phyloP scores from a whole-genome alignment of 2,329 filamentous ascomycete species.

The Trichoderma atroviride region DNA sequence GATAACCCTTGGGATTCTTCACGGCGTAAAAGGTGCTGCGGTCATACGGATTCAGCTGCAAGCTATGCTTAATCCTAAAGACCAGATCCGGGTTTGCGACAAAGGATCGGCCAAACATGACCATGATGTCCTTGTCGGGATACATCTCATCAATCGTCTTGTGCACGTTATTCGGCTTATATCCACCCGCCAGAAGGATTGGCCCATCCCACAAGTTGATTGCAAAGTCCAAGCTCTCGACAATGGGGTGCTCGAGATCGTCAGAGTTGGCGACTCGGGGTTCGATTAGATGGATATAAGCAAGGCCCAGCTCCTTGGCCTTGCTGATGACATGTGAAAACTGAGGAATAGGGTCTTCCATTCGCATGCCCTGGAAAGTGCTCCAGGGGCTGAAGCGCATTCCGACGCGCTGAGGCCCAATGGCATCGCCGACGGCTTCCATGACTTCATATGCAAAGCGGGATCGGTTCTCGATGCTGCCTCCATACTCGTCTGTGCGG shows the following conservation, averaged over 20 bases:
- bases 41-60: slow-evolving; percentile 34
- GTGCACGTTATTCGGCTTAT: slow-evolving; percentile 31
- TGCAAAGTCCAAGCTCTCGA: slow-evolving; percentile 35
- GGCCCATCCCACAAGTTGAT: slow-evolving; percentile 32
- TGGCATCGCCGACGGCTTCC: slow-evolving; percentile 43
- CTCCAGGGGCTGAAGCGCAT: slow-evolving; percentile 60
- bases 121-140: slow-evolving; percentile 29
- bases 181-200: slow-evolving; percentile 36
- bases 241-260: slow-evolving; percentile 29
- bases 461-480: slow-evolving; percentile 55
- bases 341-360: slow-evolving; percentile 37
- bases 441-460: slow-evolving; percentile 54
- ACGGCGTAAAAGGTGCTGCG: slow-evolving; percentile 35
- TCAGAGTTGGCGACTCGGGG: neutral
- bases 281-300: neutral
- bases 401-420: slow-evolving; percentile 54
- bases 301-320: slow-evolving; percentile 29
- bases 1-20: slow-evolving; percentile 28
- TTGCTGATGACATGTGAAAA: slow-evolving; percentile 34
- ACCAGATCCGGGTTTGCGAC: slow-evolving; percentile 38
- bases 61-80: slow-evolving; percentile 34
- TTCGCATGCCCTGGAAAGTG: slow-evolving; percentile 36
- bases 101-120: slow-evolving; percentile 36
- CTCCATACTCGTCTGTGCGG: slow-evolving; percentile 58
- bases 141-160: slow-evolving; percentile 30